Percentiles rank a stretch among this genome's conserved stretches.
These are phyloP conservation scores for Boletus huronensis DNA, from an alignment of 768 basidiomycete genomes.

Conservation along the genomic window DNA sequence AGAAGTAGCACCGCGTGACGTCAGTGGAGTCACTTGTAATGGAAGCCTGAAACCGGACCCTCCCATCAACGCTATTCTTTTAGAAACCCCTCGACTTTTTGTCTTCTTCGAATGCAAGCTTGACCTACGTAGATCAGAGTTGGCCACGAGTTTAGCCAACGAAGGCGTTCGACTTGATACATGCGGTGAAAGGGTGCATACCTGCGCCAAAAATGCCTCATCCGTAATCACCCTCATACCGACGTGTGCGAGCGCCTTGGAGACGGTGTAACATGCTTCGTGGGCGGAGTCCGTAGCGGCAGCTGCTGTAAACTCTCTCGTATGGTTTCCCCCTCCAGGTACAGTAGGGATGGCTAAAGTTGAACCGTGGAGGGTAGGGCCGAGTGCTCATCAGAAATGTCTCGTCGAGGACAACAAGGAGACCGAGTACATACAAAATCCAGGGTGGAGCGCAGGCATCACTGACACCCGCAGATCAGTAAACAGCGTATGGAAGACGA, in stretches of 20 bases:
- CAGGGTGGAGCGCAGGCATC: constrained; percentile 70
- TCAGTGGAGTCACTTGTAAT: not conserved
- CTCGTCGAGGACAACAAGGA: not conserved
- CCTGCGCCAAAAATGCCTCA: constrained; percentile 57
- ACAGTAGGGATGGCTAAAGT: constrained; percentile 70
- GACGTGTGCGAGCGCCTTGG: constrained; percentile 67
- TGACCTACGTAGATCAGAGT: constrained; percentile 36
- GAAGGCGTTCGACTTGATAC: not conserved
- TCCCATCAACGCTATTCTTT: not conserved
- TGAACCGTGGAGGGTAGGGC: not conserved
- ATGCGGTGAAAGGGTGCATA: constrained; percentile 17
- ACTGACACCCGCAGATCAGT: constrained; percentile 29
- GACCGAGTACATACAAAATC: constrained; percentile 40
- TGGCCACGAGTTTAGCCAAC: not conserved
- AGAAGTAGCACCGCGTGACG: not conserved
- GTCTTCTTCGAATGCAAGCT: constrained; percentile 48
- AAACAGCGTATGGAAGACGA: not conserved
- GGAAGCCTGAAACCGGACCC: not conserved
- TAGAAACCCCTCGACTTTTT: constrained; percentile 18
- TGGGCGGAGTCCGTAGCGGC: constrained; percentile 62
- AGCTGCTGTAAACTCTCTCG: constrained; percentile 59
- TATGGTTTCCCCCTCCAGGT: constrained; percentile 74
- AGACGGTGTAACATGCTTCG: constrained; percentile 60
- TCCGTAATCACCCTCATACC: constrained; percentile 72
- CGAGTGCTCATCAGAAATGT: not conserved